These are phyloP conservation scores for Psilocybe mexicana DNA, from an alignment of 1,284 basidiomycete genomes.

Conservation along the genomic window DNA sequence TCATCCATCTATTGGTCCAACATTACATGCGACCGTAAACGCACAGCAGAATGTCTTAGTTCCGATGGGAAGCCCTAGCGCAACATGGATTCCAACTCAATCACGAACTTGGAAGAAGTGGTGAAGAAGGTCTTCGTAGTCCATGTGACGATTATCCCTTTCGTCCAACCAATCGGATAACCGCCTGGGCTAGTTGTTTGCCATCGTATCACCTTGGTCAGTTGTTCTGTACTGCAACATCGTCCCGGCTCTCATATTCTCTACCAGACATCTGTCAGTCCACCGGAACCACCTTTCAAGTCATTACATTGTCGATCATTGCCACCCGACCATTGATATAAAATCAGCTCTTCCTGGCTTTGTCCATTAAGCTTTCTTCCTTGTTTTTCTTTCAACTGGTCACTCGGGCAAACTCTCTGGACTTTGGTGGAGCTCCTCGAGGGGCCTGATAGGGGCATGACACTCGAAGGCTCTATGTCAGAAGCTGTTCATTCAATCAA, in stretches of 20 bases:
- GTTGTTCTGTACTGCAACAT: neutral
- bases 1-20: too few relatives aligned
- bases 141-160: neutral
- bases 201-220: neutral
- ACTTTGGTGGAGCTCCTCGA: constrained; percentile 19
- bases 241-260: neutral
- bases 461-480: constrained; percentile 40
- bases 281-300: constrained; percentile 25
- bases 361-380: neutral
- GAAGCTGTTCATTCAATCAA: constrained; percentile 31
- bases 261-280: neutral
- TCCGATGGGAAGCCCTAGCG: neutral
- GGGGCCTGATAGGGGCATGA: constrained; percentile 14
- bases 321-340: neutral
- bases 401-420: neutral
- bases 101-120: neutral
- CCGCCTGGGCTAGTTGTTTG: neutral
- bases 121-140: neutral
- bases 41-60: neutral
- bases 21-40: too few relatives aligned
- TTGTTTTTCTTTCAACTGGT: constrained; percentile 9
- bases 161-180: neutral
- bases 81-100: neutral
- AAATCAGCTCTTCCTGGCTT: neutral
- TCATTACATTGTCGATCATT: too few relatives aligned